Conservation (phyloP, 2,329 filamentous ascomycete genomes). For the Clarireedia hainanense region DNA sequence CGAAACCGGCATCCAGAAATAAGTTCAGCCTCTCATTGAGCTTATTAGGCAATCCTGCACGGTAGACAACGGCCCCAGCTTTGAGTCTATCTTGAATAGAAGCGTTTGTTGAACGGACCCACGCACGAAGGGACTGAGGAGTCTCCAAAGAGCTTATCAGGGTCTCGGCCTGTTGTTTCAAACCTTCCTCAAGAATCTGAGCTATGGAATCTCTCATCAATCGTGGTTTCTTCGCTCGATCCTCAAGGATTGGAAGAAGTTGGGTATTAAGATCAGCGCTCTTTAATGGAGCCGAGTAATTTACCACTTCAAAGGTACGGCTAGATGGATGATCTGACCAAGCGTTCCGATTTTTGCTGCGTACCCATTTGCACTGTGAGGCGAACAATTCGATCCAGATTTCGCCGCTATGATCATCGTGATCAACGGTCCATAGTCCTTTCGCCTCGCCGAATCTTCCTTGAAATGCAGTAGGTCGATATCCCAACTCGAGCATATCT, state of each 20-base stretch:
- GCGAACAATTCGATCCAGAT: slow-evolving; percentile 58
- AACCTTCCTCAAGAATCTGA: slow-evolving; percentile 39
- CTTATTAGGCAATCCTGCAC: slow-evolving; percentile 17
- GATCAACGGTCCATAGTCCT: slow-evolving; percentile 64
- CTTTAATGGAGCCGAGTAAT: slow-evolving; percentile 37
- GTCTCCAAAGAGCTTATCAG: slow-evolving; percentile 44
- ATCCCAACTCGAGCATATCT: slow-evolving; percentile 39
- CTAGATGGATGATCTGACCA: slow-evolving; percentile 35
- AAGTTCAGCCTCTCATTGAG: slow-evolving; percentile 43
- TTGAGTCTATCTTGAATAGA: slow-evolving; percentile 31
- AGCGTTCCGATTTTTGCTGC: slow-evolving; percentile 36
- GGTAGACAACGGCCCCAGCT: slow-evolving; percentile 17
- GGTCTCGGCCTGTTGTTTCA: slow-evolving; percentile 44
- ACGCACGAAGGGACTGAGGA: slow-evolving; percentile 44
- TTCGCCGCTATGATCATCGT: slow-evolving; percentile 37
- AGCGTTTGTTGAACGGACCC: slow-evolving; percentile 41
- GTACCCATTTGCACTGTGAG: slow-evolving; percentile 63
- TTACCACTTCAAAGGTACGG: slow-evolving; percentile 58
- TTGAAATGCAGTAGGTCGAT: slow-evolving; percentile 59
- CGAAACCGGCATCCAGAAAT: slow-evolving; percentile 54
- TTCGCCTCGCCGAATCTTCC: slow-evolving; percentile 66
- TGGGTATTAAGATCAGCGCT: slow-evolving; percentile 56
- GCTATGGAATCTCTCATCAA: slow-evolving; percentile 42
- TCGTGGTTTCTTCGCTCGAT: slow-evolving; percentile 41
- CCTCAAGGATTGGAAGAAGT: slow-evolving; percentile 59